phyloP scores from a whole-genome alignment of 805 yeast genomes.

The Hanseniaspora singularis region DNA sequence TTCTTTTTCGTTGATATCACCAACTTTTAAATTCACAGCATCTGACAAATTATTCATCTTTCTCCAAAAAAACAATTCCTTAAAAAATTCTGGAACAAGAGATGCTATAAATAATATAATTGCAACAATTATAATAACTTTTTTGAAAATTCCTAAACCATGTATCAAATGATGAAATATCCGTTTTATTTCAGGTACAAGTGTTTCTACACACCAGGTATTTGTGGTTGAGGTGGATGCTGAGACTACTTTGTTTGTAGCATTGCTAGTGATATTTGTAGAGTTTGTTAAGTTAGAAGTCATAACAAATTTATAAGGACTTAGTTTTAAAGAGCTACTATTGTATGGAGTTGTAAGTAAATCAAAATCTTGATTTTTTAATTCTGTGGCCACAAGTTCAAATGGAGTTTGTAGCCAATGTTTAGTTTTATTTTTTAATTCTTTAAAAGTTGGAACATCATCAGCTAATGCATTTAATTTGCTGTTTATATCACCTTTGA shows the following conservation, averaged over 20 bases:
- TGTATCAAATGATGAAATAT: conserved; percentile 29
- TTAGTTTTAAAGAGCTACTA: not conserved
- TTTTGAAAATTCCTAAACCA: conserved; percentile 30
- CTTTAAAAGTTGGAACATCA: conserved; percentile 53
- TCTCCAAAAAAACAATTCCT: conserved; percentile 40
- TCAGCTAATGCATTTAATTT: conserved; percentile 42
- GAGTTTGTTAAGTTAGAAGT: not conserved
- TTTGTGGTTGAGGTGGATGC: too few species aligned
- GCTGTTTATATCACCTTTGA: conserved; percentile 52
- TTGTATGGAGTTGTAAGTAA: conserved; percentile 24
- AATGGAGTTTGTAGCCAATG: conserved; percentile 50
- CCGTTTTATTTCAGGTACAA: conserved; percentile 29
- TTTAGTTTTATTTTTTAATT: conserved; percentile 49
- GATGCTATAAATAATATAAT: conserved; percentile 33
- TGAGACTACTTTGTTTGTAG: conserved; percentile 4
- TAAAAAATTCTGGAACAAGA: conserved; percentile 34
- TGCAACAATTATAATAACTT: conserved; percentile 32
- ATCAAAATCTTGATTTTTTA: conserved; percentile 22
- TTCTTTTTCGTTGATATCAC: too few species aligned
- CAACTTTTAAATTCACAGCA: conserved; percentile 16
- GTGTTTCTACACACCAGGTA: conserved; percentile 30
- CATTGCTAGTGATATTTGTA: not conserved
- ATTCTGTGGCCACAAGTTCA: conserved; percentile 32
- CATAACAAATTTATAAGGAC: too few species aligned
- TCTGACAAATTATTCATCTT: conserved; percentile 30